Evolutionary conservation across 2,329 filamentous ascomycete genomes (phyloP), one percentile per base, ranked within the genome.

Genomic region (Claviceps spartinae): DNA sequence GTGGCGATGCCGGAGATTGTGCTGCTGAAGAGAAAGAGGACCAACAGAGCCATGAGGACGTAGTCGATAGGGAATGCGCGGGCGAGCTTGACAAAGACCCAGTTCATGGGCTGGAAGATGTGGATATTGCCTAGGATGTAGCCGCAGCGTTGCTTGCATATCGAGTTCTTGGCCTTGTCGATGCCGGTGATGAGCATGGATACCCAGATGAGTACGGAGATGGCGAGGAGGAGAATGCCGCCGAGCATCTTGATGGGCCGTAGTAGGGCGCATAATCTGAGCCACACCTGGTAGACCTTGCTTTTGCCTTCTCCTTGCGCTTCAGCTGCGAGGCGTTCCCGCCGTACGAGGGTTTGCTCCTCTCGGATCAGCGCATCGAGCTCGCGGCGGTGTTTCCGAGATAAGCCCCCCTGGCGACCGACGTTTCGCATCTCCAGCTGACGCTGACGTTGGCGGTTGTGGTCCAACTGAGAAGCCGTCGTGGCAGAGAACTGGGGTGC

Each of bases 181-280:
- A 97, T 89, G 58, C 83, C 86, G 0, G 91, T 97, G 64, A 97
- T 86, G 59, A 97, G 78, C 88, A 98, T 97, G 13, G 88, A 95
- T 8, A 85, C 78, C 78, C 88, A 95, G 58, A 94, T 77, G 43
- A 95, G 59, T 14, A 95, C 68, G 0, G 87, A 77, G 22, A 95
- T 65, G 1, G 88, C 58, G 36, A 96, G 75, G 2, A 97, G 71
- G 0, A 95, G 59, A 48, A 96, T 73, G 14, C 93, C 93, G 1
- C 88, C 85, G 14, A 97, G 67, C 43, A 97, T 79, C 71, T 95
- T 95, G 60, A 98, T 72, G 1, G 93, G 93, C 7, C 90, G 81
- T 67, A 97, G 85, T 40, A 95, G 69, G 16, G 87, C 85, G 62
- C 87, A 86, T 14, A 86, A 66, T 68, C 88, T 95, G 60, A 85